Evolutionary conservation across 495 filamentous ascomycete species (phyloP), one percentile per base, ranked within the genome.

Genomic region (Rostrohypoxylon terebratum): DNA sequence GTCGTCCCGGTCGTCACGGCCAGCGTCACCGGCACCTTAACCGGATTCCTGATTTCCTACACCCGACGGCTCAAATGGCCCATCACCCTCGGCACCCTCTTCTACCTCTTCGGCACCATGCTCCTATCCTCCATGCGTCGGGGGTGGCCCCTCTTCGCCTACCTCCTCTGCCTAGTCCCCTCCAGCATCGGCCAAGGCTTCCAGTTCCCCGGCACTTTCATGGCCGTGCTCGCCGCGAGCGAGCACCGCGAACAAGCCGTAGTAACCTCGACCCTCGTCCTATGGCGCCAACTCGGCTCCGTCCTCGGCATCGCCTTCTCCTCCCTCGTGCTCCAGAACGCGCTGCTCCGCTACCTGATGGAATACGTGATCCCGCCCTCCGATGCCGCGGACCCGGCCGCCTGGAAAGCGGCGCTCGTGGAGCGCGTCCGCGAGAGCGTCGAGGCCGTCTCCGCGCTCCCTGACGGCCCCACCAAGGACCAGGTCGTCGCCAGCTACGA

Each of bases 251-350:
- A 93, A 36, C 91, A 94, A 73, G 92, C 92, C 2, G 90, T 94
- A 18, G 90, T 91, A 10, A 93, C 90, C 0, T 89, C 86, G 31
- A 93, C 91, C 0, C 74, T 93, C 50, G 86, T 89, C 7, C 79
- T 94, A 14, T 92, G 88, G 85, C 81, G 91, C 16, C 88, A 87
- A 51, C 76, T 94, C 31, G 92, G 92, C 9, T 85, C 83, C 48
- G 91, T 94, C 1, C 83, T 94, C 73, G 92, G 92, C 7, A 87
- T 94, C 28, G 86, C 91, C 3, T 81, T 84, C 31, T 91, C 89
- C 63, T 93, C 90, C 75, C 85, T 93, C 72, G 87, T 94, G 23
- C 83, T 95, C 66, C 92, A 95, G 78, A 94, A 94, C 76, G 83
- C 85, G 2, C 82, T 95, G 33, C 71, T 86, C 21, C 85, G 82